These are phyloP conservation scores for Ganoderma lingzhi DNA, from an alignment of 1,284 basidiomycete genomes.

Conservation along the genomic window DNA sequence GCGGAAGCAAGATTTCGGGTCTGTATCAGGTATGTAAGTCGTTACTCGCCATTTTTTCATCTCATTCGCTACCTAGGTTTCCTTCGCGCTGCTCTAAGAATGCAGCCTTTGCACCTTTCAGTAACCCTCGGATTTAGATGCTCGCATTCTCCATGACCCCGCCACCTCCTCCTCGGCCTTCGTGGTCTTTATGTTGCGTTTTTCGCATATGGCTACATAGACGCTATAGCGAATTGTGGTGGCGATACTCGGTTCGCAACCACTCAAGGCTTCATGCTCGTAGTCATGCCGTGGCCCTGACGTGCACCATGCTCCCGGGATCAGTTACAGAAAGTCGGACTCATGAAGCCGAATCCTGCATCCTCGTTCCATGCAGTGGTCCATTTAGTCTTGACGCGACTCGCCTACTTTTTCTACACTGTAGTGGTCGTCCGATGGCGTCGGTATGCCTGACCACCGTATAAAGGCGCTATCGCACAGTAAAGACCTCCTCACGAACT, in stretches of 20 bases:
- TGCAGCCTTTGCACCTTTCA: too few species aligned
- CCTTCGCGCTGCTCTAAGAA: too few species aligned
- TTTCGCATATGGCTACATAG: too few species aligned
- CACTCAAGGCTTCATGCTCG: neutral
- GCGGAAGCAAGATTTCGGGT: too few species aligned
- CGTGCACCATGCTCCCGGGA: neutral
- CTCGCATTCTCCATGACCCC: neutral
- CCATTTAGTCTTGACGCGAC: neutral
- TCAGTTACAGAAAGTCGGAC: neutral
- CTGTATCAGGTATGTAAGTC: too few species aligned
- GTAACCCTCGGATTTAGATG: neutral
- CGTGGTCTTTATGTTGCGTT: neutral
- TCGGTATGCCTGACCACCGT: neutral
- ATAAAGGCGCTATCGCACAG: neutral
- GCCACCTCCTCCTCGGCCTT: conserved; percentile 7
- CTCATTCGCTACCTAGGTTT: too few species aligned
- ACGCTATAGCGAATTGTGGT: neutral
- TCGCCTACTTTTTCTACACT: neutral
- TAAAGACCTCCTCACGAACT: neutral
- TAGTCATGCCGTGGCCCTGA: neutral
- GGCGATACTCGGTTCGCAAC: neutral
- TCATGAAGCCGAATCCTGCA: neutral
- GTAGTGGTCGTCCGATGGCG: neutral
- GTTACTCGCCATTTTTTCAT: too few species aligned
- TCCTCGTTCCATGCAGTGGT: neutral